A percentile compares a stretch with the other conserved stretches of the same genome.
Evolutionary conservation across 106 monocot species (phyloP).

Genomic region (Dendrobium nobile): DNA sequence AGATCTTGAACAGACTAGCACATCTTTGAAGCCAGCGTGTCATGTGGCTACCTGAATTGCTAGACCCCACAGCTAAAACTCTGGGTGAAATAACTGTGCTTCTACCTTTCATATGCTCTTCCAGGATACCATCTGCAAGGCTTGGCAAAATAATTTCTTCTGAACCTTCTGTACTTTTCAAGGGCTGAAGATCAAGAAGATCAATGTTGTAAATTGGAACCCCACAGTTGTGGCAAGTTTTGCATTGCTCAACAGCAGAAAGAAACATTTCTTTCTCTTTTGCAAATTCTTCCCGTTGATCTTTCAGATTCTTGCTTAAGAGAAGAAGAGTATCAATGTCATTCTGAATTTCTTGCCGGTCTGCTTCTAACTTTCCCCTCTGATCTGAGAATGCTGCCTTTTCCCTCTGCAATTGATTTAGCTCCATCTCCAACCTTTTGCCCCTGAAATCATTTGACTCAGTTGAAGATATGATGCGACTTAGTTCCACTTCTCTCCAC

Average conservation of each 20-base stretch:
- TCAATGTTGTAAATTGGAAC: slow-evolving; percentile 38
- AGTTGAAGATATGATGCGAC: slow-evolving; percentile 38
- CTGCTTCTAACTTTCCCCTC: slow-evolving; percentile 52
- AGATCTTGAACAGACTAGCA: slow-evolving; percentile 65
- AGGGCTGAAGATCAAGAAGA: slow-evolving; percentile 19
- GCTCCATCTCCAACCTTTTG: slow-evolving; percentile 50
- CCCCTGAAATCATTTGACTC: slow-evolving; percentile 40
- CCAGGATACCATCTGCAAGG: slow-evolving; percentile 38
- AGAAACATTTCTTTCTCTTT: slow-evolving; percentile 68
- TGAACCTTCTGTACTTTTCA: slow-evolving; percentile 21
- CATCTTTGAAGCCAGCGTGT: slow-evolving; percentile 64
- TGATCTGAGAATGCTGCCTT: slow-evolving; percentile 37
- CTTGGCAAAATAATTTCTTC: slow-evolving; percentile 45
- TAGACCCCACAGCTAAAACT: slow-evolving; percentile 13
- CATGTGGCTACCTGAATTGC: slow-evolving; percentile 40
- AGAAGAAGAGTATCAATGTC: slow-evolving; percentile 64
- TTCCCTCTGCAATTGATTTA: slow-evolving; percentile 51
- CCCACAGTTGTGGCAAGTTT: slow-evolving; percentile 65
- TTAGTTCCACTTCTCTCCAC: slow-evolving; percentile 40
- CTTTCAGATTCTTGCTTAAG: slow-evolving; percentile 66
- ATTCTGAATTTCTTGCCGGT: slow-evolving; percentile 62
- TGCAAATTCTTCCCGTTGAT: slow-evolving; percentile 59
- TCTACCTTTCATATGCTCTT: slow-evolving; percentile 29
- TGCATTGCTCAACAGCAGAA: slow-evolving; percentile 39
- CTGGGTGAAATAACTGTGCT: slow-evolving; percentile 25